phyloP scores from a whole-genome alignment of 176 grass and related monocot genomes.

The Triticum monococcum region DNA sequence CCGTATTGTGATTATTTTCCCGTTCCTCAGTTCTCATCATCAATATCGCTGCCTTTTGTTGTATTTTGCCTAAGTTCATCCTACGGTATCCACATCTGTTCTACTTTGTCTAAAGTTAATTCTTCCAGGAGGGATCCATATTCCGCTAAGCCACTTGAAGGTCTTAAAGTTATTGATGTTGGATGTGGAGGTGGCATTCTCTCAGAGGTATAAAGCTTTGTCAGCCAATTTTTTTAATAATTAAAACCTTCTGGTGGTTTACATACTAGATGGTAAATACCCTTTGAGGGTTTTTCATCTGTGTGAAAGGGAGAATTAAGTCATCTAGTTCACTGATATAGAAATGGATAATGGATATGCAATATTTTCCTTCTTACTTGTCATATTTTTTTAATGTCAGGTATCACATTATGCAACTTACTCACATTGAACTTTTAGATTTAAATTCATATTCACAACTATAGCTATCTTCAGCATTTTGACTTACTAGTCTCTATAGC shows the following conservation, averaged over 20 bases:
- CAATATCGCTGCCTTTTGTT: background rate
- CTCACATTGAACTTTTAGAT: background rate
- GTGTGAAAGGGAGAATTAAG: background rate
- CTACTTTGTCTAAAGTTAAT: background rate
- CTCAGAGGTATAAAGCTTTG: conserved; percentile 59
- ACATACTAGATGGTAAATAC: background rate
- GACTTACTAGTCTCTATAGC: background rate
- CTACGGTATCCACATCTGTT: conserved; percentile 52
- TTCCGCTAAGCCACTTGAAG: conserved; percentile 84
- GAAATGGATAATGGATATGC: background rate
- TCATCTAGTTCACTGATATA: background rate
- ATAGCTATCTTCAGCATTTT: conserved; percentile 3
- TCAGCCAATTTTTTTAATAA: conserved; percentile 2
- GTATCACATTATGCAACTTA: background rate
- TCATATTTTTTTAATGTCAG: background rate
- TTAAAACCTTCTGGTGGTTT: background rate
- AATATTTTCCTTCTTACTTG: background rate
- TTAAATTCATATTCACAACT: background rate
- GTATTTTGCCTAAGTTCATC: background rate
- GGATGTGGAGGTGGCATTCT: conserved; percentile 98
- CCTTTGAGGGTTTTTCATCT: background rate
- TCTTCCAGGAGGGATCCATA: conserved; percentile 69
- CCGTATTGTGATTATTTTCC: background rate
- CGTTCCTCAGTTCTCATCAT: background rate
- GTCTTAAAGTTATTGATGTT: conserved; percentile 92